These are phyloP conservation scores for Xylaria hypoxylon DNA, from an alignment of 2,329 filamentous ascomycete genomes.

Conservation along the genomic window DNA sequence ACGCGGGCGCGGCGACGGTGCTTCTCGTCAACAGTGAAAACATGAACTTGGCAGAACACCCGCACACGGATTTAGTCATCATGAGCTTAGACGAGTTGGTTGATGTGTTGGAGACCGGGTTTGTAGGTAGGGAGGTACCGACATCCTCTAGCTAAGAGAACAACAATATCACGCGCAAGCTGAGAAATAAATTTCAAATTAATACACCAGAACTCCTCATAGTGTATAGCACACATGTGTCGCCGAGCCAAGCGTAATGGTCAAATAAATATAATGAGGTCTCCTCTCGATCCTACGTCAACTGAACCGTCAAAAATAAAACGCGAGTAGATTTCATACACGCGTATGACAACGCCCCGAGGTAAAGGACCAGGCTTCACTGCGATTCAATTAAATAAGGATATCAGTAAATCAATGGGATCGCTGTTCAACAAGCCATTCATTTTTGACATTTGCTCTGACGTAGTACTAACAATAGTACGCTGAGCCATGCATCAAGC, in stretches of 20 bases:
- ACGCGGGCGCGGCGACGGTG: constrained; percentile 90
- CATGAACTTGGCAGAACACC: constrained; percentile 73
- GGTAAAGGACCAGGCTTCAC: neutral
- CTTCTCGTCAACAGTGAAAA: constrained; percentile 88
- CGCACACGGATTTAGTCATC: constrained; percentile 82
- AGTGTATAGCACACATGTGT: neutral
- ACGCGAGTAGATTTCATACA: neutral
- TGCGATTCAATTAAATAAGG: neutral
- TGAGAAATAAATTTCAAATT: neutral
- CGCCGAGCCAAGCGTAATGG: neutral
- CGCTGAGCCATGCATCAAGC: constrained; percentile 31
- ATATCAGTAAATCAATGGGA: neutral
- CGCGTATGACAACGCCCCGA: neutral
- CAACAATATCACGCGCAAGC: neutral
- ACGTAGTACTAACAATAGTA: constrained; percentile 13
- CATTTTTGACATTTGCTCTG: constrained; percentile 26
- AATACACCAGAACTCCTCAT: neutral
- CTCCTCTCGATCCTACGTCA: neutral
- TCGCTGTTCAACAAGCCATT: constrained; percentile 10
- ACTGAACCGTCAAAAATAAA: neutral
- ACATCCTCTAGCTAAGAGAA: neutral
- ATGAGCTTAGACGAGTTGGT: constrained; percentile 80
- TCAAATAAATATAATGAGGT: neutral
- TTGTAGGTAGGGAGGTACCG: constrained; percentile 63
- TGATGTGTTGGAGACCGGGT: constrained; percentile 78